A percentile compares a stretch with the other conserved stretches of the same genome.
Conservation (phyloP, 352 stramenopile species). For the Pythium phragmiticola region DNA sequence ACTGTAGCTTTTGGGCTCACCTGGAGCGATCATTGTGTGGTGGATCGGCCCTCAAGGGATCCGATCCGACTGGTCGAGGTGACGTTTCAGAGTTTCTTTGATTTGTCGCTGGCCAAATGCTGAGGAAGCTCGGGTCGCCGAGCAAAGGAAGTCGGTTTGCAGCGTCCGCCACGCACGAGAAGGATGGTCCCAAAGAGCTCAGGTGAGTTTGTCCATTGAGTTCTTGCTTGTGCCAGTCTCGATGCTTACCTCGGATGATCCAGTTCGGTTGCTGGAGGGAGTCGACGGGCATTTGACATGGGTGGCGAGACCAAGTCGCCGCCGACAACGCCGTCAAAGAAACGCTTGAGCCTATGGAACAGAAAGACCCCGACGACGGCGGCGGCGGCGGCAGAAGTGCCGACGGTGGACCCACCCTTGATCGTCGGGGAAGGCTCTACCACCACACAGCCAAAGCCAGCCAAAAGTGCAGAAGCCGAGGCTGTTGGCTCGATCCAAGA, state of each 20-base stretch:
- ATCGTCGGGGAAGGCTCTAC: not conserved
- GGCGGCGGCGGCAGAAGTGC: not conserved
- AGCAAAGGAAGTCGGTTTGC: slow-evolving; percentile 18
- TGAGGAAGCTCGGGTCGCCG: slow-evolving; percentile 22
- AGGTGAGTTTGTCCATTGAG: not conserved
- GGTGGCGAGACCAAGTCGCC: not conserved
- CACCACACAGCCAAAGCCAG: too few relatives aligned
- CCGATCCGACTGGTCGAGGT: not conserved
- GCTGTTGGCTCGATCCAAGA: not conserved
- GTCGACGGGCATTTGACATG: not conserved
- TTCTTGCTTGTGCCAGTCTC: not conserved
- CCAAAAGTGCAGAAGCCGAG: not conserved
- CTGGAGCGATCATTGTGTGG: too few relatives aligned
- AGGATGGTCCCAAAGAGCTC: not conserved
- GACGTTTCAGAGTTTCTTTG: not conserved
- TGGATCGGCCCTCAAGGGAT: not conserved
- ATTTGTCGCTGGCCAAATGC: slow-evolving; percentile 3
- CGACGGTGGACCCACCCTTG: not conserved
- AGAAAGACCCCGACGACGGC: slow-evolving; percentile 6
- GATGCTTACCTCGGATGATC: not conserved
- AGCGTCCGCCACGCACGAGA: not conserved
- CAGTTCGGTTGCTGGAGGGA: not conserved
- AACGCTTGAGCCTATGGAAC: slow-evolving; percentile 11
- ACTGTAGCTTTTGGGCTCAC: too few relatives aligned
- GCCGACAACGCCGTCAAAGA: slow-evolving; percentile 3